Percentiles rank a stretch among this genome's conserved stretches.
phyloP scores from a whole-genome alignment of 768 basidiomycete genomes.

The Dentipellis fragilis region DNA sequence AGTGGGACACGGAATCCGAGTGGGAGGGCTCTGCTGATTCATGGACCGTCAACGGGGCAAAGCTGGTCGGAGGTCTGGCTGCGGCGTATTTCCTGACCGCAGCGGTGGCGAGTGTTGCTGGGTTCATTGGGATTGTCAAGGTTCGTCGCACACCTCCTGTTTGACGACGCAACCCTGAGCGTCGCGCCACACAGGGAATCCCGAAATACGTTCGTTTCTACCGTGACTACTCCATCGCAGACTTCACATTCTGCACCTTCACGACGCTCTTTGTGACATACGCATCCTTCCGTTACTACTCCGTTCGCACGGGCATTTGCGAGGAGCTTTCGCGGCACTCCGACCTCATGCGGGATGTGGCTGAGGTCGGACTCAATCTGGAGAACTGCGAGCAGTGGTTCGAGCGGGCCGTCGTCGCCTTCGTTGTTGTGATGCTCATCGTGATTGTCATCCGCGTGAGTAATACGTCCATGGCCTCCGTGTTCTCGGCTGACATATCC shows the following conservation, averaged over 20 bases:
- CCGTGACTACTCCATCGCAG: constrained; percentile 73
- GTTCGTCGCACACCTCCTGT: constrained; percentile 26
- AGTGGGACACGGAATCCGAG: constrained; percentile 38
- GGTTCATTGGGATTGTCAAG: constrained; percentile 60
- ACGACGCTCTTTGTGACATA: constrained; percentile 48
- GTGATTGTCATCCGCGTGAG: constrained; percentile 59
- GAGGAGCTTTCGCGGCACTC: constrained; percentile 69
- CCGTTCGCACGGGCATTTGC: constrained; percentile 52
- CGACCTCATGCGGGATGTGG: constrained; percentile 60
- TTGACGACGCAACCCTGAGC: neutral
- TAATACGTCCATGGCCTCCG: constrained; percentile 2
- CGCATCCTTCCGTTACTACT: constrained; percentile 41
- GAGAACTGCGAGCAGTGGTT: constrained; percentile 81
- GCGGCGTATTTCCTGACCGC: constrained; percentile 59
- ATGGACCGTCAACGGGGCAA: constrained; percentile 31
- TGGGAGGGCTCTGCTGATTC: constrained; percentile 35
- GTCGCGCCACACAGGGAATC: constrained; percentile 34
- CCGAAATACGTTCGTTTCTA: constrained; percentile 66
- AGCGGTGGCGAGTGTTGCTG: constrained; percentile 52
- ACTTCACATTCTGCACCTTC: constrained; percentile 61
- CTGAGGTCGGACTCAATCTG: constrained; percentile 61
- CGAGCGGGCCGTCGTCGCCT: constrained; percentile 50
- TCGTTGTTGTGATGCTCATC: constrained; percentile 48
- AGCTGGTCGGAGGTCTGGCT: constrained; percentile 50
- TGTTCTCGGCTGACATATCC: neutral